Evolutionary conservation across 805 yeast genomes (phyloP).

Genomic region (Candida cerambycidarum): DNA sequence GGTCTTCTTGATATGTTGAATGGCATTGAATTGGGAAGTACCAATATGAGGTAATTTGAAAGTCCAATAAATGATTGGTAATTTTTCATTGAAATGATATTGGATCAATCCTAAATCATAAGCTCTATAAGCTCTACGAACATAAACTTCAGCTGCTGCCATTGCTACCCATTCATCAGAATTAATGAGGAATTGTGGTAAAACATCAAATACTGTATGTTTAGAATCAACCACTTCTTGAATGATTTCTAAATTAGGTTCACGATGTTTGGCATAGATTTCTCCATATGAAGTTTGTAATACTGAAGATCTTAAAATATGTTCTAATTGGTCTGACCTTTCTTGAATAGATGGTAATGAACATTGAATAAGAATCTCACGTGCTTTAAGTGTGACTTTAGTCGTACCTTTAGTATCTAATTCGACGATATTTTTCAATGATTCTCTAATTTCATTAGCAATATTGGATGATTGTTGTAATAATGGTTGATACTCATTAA

Average conservation of each 20-base stretch:
- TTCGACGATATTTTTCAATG: constrained; percentile 78
- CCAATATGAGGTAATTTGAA: constrained; percentile 78
- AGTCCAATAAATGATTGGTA: constrained; percentile 82
- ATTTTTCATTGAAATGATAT: constrained; percentile 53
- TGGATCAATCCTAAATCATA: constrained; percentile 79
- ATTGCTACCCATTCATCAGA: constrained; percentile 84
- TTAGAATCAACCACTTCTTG: constrained; percentile 94
- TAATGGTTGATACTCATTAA: constrained; percentile 77
- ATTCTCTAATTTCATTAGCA: constrained; percentile 64
- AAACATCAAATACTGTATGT: constrained; percentile 93
- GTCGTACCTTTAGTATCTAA: constrained; percentile 88
- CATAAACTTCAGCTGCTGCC: constrained; percentile 96
- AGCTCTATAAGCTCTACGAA: constrained; percentile 96
- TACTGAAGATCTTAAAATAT: constrained; percentile 87
- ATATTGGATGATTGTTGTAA: constrained; percentile 71
- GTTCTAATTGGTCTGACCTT: constrained; percentile 96
- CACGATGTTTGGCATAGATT: constrained; percentile 67
- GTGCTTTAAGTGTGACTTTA: constrained; percentile 90
- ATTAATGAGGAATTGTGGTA: constrained; percentile 85
- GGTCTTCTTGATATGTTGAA: constrained; percentile 46
- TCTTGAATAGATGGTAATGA: constrained; percentile 95
- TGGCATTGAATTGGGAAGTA: constrained; percentile 72
- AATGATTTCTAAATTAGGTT: constrained; percentile 77
- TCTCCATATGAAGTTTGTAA: constrained; percentile 89
- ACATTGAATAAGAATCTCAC: constrained; percentile 95